phyloP scores from a whole-genome alignment of 345 rosid species.

The Theobroma cacao region DNA sequence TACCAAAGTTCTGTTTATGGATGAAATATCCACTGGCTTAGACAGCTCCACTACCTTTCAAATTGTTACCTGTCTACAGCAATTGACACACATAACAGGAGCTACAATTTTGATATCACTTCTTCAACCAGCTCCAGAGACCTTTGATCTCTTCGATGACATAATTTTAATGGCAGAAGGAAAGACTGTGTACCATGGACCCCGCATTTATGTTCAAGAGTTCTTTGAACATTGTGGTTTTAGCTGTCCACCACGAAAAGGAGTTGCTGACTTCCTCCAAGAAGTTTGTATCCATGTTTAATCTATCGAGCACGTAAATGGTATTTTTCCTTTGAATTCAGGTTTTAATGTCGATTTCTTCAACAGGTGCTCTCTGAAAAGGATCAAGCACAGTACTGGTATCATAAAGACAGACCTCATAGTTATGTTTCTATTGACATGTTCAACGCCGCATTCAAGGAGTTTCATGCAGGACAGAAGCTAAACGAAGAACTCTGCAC shows the following conservation, averaged over 20 bases:
- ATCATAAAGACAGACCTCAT: constrained; percentile 26
- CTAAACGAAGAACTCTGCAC: constrained; percentile 36
- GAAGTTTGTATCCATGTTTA: constrained; percentile 33
- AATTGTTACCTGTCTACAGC: constrained; percentile 60
- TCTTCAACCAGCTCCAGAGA: constrained; percentile 81
- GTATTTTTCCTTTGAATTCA: neutral
- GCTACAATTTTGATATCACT: constrained; percentile 59
- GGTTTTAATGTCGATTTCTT: neutral
- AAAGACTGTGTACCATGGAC: constrained; percentile 65
- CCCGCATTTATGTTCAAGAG: constrained; percentile 43
- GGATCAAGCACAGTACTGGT: constrained; percentile 71
- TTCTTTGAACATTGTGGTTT: constrained; percentile 69
- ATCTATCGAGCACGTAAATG: neutral
- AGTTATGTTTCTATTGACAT: constrained; percentile 40
- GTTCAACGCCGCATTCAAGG: constrained; percentile 35
- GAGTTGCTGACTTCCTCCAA: constrained; percentile 68
- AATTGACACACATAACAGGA: constrained; percentile 49
- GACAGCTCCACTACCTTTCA: constrained; percentile 78
- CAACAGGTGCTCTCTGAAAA: constrained; percentile 51
- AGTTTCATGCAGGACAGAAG: constrained; percentile 36
- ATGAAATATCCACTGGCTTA: constrained; percentile 71
- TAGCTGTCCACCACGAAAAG: constrained; percentile 67
- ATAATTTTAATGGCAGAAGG: constrained; percentile 63
- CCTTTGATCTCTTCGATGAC: constrained; percentile 69
- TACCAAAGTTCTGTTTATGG: constrained; percentile 65